These are phyloP conservation scores for Medicago truncatula DNA, from an alignment of 306 rosid genomes.

Conservation along the genomic window DNA sequence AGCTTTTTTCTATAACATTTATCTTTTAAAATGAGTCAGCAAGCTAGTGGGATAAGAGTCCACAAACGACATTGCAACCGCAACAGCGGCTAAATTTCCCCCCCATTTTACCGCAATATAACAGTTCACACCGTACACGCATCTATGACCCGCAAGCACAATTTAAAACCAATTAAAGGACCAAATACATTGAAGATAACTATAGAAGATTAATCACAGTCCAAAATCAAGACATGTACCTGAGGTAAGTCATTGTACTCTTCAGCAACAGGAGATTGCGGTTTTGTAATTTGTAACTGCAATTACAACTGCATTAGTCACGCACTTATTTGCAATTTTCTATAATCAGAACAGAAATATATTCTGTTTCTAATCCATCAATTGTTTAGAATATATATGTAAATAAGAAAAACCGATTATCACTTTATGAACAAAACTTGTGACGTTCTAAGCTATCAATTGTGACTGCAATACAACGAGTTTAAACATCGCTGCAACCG, in stretches of 20 bases:
- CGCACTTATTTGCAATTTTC: not conserved
- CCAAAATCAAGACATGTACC: conserved; percentile 32
- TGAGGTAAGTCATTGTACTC: conserved; percentile 25
- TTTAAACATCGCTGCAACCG: not conserved
- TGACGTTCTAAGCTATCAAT: not conserved
- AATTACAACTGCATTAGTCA: not conserved
- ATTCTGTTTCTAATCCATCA: not conserved
- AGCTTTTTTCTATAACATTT: not conserved
- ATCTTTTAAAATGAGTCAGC: not conserved
- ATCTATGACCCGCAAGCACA: not conserved
- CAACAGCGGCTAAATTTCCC: not conserved
- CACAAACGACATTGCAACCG: no score
- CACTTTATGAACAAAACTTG: not conserved
- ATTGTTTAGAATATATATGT: not conserved
- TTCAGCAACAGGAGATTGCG: conserved; percentile 18
- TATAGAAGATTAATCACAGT: not conserved
- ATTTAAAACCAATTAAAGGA: not conserved
- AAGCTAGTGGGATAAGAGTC: not conserved
- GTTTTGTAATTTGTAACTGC: not conserved
- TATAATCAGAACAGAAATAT: not conserved
- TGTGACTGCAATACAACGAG: not conserved
- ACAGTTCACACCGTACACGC: no score
- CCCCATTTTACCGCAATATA: no score
- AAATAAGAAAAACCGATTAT: not conserved
- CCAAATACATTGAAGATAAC: not conserved